Base-by-base conservation (phyloP, 2,329 filamentous ascomycete species). In the Neopestalotiopsis sp. region DNA sequence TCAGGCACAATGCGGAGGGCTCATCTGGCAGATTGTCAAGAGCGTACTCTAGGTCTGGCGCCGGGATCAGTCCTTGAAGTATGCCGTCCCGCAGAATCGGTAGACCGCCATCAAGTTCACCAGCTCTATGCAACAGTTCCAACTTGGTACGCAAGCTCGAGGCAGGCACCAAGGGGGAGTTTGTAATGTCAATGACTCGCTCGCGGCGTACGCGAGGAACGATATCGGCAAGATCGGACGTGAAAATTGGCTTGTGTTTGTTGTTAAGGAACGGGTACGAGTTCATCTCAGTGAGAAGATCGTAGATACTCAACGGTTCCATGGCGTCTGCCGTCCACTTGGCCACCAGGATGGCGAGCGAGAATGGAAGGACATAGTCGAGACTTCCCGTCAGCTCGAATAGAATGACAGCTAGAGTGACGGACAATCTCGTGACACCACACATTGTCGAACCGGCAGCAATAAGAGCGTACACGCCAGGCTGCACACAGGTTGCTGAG, bases 271-370 rank as follows among this genome's bases (percentile, higher is more conserved):
- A 98, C 0, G 96, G 96, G 73, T 98, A 99, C 2, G 94, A 92
- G 80, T 99, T 98, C 92, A 99, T 95, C 78, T 96, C 94, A 0
- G 95, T 98, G 20, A 98, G 85, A 12, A 98, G 88, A 77, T 98
- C 96, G 78, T 98, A 98, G 71, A 99, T 98, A 79, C 94, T 97
- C 66, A 94, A 87, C 17, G 95, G 96, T 80, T 99, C 96, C 65
- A 99, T 89, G 3, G 94, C 95, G 81, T 98, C 96, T 0, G 96
- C 95, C 0, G 94, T 97, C 96, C 96, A 99, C 82, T 99, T 99
- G n/a, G 95, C 91, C 34, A 97, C 94, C 4, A 98, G 85, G 42
- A 99, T 94, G 0, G 94, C 92, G 9, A 99, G 84, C 0, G 95
- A 98, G 79, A 98, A 98, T 0, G 96, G 96, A 12, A 99, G 84